phyloP scores from a whole-genome alignment of 352 stramenopile species.

The Globisporangium paddicum region DNA sequence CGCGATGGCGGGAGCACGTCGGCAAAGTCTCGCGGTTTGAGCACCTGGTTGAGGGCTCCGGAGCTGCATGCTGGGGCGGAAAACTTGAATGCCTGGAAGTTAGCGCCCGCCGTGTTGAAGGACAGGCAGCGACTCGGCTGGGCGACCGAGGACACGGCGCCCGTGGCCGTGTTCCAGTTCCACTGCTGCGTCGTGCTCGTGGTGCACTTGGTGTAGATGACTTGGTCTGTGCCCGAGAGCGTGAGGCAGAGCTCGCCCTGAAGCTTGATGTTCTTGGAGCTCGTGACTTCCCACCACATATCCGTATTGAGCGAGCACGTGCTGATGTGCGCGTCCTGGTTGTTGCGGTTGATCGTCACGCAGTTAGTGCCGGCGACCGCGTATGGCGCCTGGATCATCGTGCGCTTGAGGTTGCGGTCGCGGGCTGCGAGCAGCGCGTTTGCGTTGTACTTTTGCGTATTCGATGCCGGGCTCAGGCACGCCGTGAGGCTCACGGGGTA shows the following conservation, averaged over 20 bases:
- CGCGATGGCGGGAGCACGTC: not conserved
- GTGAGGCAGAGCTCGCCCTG: slow-evolving; percentile 3
- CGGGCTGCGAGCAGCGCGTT: not conserved
- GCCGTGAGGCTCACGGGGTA: not conserved
- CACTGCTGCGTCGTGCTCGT: not conserved
- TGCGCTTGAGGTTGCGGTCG: not conserved
- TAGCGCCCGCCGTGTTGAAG: not conserved
- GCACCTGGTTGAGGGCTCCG: not conserved
- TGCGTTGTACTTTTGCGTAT: not conserved
- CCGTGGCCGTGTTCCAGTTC: not conserved
- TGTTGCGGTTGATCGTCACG: slow-evolving; percentile 3
- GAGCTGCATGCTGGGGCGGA: not conserved
- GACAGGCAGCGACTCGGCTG: not conserved
- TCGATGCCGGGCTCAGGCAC: no score
- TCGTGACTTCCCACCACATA: slow-evolving; percentile 9
- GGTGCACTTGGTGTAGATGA: slow-evolving; percentile 1
- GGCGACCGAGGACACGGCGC: not conserved
- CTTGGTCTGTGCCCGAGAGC: not conserved
- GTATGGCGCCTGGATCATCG: not conserved
- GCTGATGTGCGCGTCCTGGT: not conserved
- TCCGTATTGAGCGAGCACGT: slow-evolving; percentile 1
- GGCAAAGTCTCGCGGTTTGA: not conserved
- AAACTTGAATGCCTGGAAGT: slow-evolving; percentile 1
- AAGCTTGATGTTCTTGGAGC: not conserved
- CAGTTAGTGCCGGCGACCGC: slow-evolving; percentile 3